Percentiles rank a stretch among this genome's conserved stretches.
Evolutionary conservation across 495 filamentous ascomycete species (phyloP).

Genomic region (Aspergillus panamensis): DNA sequence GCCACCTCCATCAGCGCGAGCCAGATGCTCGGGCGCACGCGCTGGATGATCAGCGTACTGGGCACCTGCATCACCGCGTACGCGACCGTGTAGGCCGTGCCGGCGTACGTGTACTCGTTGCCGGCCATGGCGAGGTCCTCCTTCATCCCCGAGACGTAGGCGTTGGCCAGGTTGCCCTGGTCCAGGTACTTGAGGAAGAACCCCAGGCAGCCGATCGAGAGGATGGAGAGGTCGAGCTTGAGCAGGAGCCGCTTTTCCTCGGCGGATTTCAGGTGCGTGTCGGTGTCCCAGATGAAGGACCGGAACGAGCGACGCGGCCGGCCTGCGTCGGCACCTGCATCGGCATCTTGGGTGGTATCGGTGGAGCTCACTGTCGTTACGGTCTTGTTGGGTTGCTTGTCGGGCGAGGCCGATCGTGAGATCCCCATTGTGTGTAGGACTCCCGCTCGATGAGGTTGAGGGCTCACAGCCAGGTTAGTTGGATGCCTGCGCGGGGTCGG

Average conservation of each 20-base stretch:
- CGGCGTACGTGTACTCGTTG: slow-evolving; percentile 30
- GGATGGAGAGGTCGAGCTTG: slow-evolving; percentile 36
- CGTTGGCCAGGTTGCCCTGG: slow-evolving; percentile 33
- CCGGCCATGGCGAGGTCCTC: slow-evolving; percentile 25
- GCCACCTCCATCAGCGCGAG: slow-evolving; percentile 39
- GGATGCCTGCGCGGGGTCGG: too few species aligned
- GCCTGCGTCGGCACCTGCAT: too few species aligned
- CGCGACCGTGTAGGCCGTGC: slow-evolving; percentile 18
- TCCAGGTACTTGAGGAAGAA: slow-evolving; percentile 34
- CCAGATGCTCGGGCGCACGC: slow-evolving; percentile 30
- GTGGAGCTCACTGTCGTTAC: too few species aligned
- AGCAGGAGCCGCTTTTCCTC: slow-evolving; percentile 31
- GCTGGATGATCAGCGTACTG: slow-evolving; percentile 20
- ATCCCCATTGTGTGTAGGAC: too few species aligned
- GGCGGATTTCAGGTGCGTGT: too few species aligned
- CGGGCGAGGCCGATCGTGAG: too few species aligned
- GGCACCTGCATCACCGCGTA: slow-evolving; percentile 24
- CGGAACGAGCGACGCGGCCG: too few species aligned
- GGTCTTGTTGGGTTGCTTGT: too few species aligned
- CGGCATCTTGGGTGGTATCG: too few species aligned
- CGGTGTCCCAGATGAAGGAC: too few species aligned
- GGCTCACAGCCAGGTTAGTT: too few species aligned
- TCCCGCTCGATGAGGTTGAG: too few species aligned
- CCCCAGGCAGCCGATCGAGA: slow-evolving; percentile 34
- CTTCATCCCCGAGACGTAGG: slow-evolving; percentile 25